Evolutionary conservation across 768 basidiomycete genomes (phyloP).

Genomic region (Agrocybe praecox): DNA sequence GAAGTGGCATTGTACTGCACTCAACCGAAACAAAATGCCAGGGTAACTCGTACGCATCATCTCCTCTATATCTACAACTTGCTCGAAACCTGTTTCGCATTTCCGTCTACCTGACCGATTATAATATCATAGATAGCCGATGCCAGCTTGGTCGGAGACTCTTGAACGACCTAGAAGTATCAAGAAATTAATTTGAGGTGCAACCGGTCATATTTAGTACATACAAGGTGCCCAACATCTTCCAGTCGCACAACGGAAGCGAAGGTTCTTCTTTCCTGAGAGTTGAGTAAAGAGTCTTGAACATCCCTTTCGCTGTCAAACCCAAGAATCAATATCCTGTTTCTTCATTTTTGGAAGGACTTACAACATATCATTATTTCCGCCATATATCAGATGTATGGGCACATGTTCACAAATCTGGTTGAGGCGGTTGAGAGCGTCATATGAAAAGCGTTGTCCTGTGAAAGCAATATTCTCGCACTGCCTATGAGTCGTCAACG

Average conservation of each 20-base stretch:
- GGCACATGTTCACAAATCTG: constrained; percentile 27
- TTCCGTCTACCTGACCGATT: background rate
- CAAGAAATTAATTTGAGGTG: background rate
- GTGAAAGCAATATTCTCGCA: constrained; percentile 29
- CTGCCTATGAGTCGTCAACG: constrained; percentile 26
- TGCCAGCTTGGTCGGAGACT: constrained; percentile 28
- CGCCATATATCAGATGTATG: constrained; percentile 32
- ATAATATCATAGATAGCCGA: constrained; percentile 19
- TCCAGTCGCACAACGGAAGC: constrained; percentile 27
- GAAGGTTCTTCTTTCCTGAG: constrained; percentile 25
- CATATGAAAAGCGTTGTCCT: constrained; percentile 19
- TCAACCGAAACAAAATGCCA: no score
- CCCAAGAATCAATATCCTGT: no score
- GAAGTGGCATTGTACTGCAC: no score
- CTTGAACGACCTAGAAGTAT: constrained; percentile 25
- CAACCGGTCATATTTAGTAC: background rate
- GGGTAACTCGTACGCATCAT: no score
- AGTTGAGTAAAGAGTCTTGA: constrained; percentile 27
- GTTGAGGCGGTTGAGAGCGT: constrained; percentile 27
- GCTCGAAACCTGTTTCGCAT: constrained; percentile 6
- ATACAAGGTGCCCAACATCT: constrained; percentile 33
- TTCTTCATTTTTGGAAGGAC: background rate
- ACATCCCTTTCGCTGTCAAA: constrained; percentile 21
- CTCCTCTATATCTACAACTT: constrained; percentile 5
- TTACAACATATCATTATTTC: constrained; percentile 32